These are phyloP conservation scores for Allium fistulosum DNA, from an alignment of 106 monocot species.

Conservation along the genomic window DNA sequence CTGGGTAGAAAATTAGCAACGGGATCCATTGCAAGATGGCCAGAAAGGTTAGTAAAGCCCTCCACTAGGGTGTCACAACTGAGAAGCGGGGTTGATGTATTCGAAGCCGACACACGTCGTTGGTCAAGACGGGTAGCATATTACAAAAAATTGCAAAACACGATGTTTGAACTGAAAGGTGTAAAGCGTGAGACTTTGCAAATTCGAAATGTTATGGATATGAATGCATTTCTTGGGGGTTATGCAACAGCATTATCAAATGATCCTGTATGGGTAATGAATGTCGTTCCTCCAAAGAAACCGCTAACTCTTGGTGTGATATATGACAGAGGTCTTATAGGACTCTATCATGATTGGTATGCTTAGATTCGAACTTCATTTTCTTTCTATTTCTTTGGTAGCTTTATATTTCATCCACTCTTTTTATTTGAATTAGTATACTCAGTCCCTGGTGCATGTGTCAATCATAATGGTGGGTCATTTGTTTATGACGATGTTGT, in stretches of 20 bases:
- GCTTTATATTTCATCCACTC: background rate
- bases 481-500: background rate
- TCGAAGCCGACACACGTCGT: constrained; percentile 61
- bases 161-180: constrained; percentile 1
- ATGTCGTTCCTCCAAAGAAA: constrained; percentile 71
- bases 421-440: background rate
- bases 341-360: constrained; percentile 94
- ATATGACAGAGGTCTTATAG: constrained; percentile 90
- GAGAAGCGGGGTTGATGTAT: constrained; percentile 56
- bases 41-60: constrained; percentile 46
- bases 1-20: constrained; percentile 29
- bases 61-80: constrained; percentile 51
- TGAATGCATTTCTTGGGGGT: constrained; percentile 95
- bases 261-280: constrained; percentile 94
- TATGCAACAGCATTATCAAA: constrained; percentile 68
- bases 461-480: too few relatives aligned
- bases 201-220: constrained; percentile 89
- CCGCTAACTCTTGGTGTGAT: constrained; percentile 72
- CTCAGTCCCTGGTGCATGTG: background rate
- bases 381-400: background rate
- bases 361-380: constrained; percentile 1
- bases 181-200: constrained; percentile 53
- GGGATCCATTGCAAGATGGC: constrained; percentile 69
- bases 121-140: constrained; percentile 70
- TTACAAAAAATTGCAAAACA: constrained; percentile 54